Base-by-base conservation (phyloP, 2,329 filamentous ascomycete species). In the Tolypocladium tundrense region DNA sequence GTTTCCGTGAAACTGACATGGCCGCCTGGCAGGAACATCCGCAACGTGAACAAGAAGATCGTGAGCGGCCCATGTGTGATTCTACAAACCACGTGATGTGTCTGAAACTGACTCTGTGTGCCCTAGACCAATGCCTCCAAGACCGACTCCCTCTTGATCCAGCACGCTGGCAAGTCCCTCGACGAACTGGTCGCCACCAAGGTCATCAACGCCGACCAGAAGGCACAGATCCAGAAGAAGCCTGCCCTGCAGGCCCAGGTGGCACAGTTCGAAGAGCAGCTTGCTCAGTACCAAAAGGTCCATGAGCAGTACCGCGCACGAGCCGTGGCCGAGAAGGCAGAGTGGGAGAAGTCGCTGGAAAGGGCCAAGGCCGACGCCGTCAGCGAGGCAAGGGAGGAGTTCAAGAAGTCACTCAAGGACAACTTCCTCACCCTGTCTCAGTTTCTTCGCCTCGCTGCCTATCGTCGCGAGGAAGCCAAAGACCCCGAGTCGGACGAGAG, bases 1-100 rank as follows among this genome's bases (percentile, higher is more conserved):
- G 5, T 37, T 31, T 40, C 16, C 6, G 16, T 11, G 5, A 37
- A 11, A 3, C 45, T 43, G 16, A 60, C n/a, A 40, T 35, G 35
- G 54, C 8, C 16, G 4, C n/a, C 16, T 11, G 21, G 9, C 33
- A 96, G 91, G 81, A 91, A 85, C 73, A 89, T 97, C 67, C 91
- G 93, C 69, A 96, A 94, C 73, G 78, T 94, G 68, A 88, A 86
- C 79, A 97, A 97, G 83, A 97, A 97, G 77, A 86, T 97, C 68
- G 90, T 96, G 76, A 77, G 88, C 78, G 57, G 6, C 40, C 48
- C 27, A 27, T 16, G n/a, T 11, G 11, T 33, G 31, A 16, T 37
- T 21, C 16, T 21, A 11, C 31, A 35, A 13, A 21, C 27, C 8
- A 33, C 45, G 19, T 37, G 31, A 35, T 37, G 7, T 5, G 31